Conservation (phyloP, 352 stramenopile genomes). For the Phytophthora foliorum region DNA sequence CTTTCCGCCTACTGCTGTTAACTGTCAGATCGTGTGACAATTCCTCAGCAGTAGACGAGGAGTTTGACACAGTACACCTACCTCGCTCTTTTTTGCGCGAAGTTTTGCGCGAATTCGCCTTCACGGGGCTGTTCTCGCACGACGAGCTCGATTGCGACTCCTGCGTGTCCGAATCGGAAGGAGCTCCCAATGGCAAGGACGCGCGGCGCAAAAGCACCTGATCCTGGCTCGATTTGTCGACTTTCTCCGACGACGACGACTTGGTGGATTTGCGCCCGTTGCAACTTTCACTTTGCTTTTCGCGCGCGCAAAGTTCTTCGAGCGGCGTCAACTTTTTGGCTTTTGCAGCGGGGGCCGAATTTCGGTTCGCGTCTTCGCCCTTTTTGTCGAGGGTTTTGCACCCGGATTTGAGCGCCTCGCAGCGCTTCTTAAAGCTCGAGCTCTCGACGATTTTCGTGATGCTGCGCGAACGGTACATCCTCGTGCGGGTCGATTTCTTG, state of each 20-base stretch:
- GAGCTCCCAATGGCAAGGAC: conserved; percentile 18
- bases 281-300: conserved; percentile 32
- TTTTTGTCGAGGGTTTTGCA: conserved; percentile 34
- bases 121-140: conserved; percentile 24
- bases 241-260: conserved; percentile 30
- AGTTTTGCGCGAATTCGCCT: conserved; percentile 10
- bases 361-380: conserved; percentile 4
- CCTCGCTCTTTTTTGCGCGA: conserved; percentile 13
- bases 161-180: conserved; percentile 28
- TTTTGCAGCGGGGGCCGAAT: conserved; percentile 3
- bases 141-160: conserved; percentile 23
- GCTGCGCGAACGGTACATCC: conserved; percentile 41
- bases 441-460: conserved; percentile 52
- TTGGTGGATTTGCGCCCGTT: conserved; percentile 8
- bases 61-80: background rate
- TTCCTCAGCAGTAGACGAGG: too few species aligned
- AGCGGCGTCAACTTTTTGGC: conserved; percentile 37
- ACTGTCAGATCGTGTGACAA: conserved; percentile 33
- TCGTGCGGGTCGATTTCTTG: conserved; percentile 15
- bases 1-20: conserved; percentile 24
- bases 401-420: conserved; percentile 44
- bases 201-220: conserved; percentile 21
- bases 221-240: conserved; percentile 11
- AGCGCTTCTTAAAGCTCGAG: conserved; percentile 54
- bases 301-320: conserved; percentile 44